A percentile compares a stretch with the other conserved stretches of the same genome.
phyloP scores from a whole-genome alignment of 306 rosid genomes.

The Vigna unguiculata region DNA sequence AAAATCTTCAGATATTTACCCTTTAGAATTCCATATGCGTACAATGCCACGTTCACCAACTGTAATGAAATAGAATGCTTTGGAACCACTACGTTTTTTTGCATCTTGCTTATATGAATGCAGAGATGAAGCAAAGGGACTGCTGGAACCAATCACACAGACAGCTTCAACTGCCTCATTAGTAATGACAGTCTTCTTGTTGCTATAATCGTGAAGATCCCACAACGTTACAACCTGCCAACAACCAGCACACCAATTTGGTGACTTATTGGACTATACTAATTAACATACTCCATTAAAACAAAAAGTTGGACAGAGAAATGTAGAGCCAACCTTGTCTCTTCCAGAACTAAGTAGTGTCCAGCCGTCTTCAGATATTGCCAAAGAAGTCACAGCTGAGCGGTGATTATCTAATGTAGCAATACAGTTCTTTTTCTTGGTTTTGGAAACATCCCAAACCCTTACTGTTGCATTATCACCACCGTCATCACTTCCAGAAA shows the following conservation, averaged over 20 bases:
- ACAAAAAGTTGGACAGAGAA: constrained; percentile 28
- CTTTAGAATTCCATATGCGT: constrained; percentile 90
- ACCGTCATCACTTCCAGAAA: constrained; percentile 95
- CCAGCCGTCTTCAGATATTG: constrained; percentile 88
- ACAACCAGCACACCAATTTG: constrained; percentile 39
- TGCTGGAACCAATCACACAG: constrained; percentile 61
- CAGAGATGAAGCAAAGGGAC: constrained; percentile 63
- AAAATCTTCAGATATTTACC: constrained; percentile 58
- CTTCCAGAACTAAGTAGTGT: constrained; percentile 94
- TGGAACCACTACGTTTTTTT: constrained; percentile 54
- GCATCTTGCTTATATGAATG: constrained; percentile 47
- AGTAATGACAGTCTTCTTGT: constrained; percentile 83
- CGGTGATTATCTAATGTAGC: constrained; percentile 75
- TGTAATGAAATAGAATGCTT: constrained; percentile 67
- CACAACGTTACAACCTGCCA: constrained; percentile 90
- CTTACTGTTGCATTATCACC: constrained; percentile 81
- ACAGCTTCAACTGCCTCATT: constrained; percentile 92
- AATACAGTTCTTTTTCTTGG: constrained; percentile 61
- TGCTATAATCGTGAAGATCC: constrained; percentile 82
- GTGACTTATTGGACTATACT: constrained; percentile 39
- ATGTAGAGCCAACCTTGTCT: constrained; percentile 70
- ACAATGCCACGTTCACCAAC: constrained; percentile 92
- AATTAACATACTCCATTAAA: not conserved
- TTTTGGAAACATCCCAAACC: constrained; percentile 84
- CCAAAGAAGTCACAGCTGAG: constrained; percentile 84